These are phyloP conservation scores for Fonsecaea pugnacius DNA, from an alignment of 2,329 filamentous ascomycete genomes.

Conservation along the genomic window DNA sequence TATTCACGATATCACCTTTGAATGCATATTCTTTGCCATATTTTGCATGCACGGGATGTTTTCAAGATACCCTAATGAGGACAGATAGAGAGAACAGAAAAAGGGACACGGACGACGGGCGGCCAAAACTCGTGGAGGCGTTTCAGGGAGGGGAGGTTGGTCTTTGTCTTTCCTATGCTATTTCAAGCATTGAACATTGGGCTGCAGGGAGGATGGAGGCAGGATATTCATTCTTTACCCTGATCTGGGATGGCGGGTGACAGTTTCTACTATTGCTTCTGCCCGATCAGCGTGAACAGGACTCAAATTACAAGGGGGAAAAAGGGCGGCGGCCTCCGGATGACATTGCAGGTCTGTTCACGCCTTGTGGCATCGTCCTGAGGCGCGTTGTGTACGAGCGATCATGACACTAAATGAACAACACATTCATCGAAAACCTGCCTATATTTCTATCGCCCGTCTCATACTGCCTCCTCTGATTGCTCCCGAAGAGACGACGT, in stretches of 20 bases:
- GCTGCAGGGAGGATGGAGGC: background rate
- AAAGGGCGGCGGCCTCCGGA: background rate
- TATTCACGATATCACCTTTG: background rate
- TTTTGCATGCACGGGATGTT: slow-evolving; percentile 10
- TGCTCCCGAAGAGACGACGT: background rate
- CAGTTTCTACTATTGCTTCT: background rate
- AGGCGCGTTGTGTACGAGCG: slow-evolving; percentile 16
- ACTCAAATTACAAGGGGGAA: background rate
- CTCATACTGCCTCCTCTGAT: background rate
- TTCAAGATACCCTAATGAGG: slow-evolving; percentile 33
- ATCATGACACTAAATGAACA: slow-evolving; percentile 15
- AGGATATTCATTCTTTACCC: background rate
- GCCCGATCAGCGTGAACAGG: background rate
- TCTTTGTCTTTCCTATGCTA: background rate
- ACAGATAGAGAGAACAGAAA: slow-evolving; percentile 17
- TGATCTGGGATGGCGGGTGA: background rate
- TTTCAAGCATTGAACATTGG: slow-evolving; percentile 1
- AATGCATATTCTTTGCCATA: slow-evolving; percentile 15
- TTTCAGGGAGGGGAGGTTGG: slow-evolving; percentile 2
- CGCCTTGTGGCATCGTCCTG: slow-evolving; percentile 23
- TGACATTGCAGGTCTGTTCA: slow-evolving; percentile 1
- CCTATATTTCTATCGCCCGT: background rate
- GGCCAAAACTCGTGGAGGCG: slow-evolving; percentile 12
- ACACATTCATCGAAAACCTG: background rate
- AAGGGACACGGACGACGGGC: slow-evolving; percentile 11